Percentiles rank a stretch among this genome's conserved stretches.
These are phyloP conservation scores for Ophiostoma sp. DNA, from an alignment of 2,329 filamentous ascomycete species.

Conservation along the genomic window DNA sequence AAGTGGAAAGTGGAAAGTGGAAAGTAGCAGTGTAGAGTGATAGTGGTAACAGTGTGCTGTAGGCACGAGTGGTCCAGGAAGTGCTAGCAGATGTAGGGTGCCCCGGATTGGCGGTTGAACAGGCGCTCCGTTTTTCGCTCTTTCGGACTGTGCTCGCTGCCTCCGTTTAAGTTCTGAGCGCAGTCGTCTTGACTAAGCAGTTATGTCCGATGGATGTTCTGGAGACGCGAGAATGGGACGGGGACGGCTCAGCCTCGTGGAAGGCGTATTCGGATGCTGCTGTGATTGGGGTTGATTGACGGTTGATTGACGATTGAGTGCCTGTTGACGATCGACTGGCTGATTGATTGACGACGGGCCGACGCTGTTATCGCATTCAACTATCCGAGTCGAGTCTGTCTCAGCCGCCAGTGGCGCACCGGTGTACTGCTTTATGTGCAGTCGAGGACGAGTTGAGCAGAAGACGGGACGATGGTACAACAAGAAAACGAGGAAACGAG, in stretches of 20 bases:
- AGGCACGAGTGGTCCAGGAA: background rate
- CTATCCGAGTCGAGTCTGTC: background rate
- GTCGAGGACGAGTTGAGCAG: no score
- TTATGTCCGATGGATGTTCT: no score
- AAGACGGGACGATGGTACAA: no score
- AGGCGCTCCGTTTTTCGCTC: background rate
- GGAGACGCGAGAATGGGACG: no score
- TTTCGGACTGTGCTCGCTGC: background rate
- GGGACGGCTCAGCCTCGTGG: slow-evolving; percentile 3
- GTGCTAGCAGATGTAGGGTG: slow-evolving; percentile 4
- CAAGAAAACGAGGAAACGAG: no score
- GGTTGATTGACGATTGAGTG: background rate
- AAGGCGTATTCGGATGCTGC: background rate
- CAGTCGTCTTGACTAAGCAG: no score
- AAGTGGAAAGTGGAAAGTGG: background rate
- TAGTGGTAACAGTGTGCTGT: background rate
- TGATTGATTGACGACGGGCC: background rate
- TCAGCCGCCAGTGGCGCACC: no score
- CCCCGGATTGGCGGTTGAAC: slow-evolving; percentile 2
- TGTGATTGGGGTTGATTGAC: background rate
- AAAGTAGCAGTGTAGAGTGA: background rate
- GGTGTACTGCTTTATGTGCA: no score
- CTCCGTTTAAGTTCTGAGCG: no score
- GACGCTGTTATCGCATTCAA: background rate
- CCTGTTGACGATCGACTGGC: no score